Conservation (phyloP, 2,329 filamentous ascomycete genomes). For the Metarhizium album region DNA sequence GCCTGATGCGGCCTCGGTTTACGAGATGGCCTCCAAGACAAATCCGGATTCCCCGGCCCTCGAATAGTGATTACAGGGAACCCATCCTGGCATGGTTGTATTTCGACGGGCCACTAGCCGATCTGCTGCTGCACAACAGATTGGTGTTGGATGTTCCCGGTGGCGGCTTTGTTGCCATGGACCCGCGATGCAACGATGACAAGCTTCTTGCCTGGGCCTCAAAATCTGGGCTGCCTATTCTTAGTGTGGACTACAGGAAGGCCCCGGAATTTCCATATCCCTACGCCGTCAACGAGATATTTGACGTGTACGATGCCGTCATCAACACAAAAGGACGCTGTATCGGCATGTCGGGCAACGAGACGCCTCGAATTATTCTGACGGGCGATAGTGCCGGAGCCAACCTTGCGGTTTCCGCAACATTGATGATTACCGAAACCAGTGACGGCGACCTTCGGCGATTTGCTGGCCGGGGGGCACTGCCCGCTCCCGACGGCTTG, state of each 20-base stretch:
- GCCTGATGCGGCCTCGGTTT: constrained; percentile 64
- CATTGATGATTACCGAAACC: constrained; percentile 81
- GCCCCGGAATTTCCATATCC: constrained; percentile 41
- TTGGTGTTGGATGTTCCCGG: constrained; percentile 85
- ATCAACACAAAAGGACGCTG: constrained; percentile 29
- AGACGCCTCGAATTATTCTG: constrained; percentile 30
- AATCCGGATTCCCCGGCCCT: constrained; percentile 73
- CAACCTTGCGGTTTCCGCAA: constrained; percentile 52
- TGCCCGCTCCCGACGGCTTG: constrained; percentile 69
- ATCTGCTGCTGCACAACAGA: constrained; percentile 64
- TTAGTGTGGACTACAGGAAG: constrained; percentile 75
- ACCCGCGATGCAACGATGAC: constrained; percentile 87
- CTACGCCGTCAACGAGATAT: constrained; percentile 37
- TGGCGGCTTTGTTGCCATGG: constrained; percentile 94
- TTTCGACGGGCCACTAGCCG: constrained; percentile 76
- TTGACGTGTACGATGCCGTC: constrained; percentile 32
- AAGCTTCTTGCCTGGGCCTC: constrained; percentile 88
- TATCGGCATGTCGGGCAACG: constrained; percentile 30
- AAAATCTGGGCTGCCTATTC: constrained; percentile 74
- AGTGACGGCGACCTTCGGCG: constrained; percentile 32
- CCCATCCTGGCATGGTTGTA: constrained; percentile 84
- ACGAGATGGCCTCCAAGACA: constrained; percentile 72
- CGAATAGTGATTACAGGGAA: constrained; percentile 70
- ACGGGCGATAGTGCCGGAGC: constrained; percentile 39
- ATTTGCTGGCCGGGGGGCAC: constrained; percentile 30